A percentile compares a stretch with the other conserved stretches of the same genome.
phyloP scores from a whole-genome alignment of 2,329 filamentous ascomycete genomes.

The Epicoccum nigrum region DNA sequence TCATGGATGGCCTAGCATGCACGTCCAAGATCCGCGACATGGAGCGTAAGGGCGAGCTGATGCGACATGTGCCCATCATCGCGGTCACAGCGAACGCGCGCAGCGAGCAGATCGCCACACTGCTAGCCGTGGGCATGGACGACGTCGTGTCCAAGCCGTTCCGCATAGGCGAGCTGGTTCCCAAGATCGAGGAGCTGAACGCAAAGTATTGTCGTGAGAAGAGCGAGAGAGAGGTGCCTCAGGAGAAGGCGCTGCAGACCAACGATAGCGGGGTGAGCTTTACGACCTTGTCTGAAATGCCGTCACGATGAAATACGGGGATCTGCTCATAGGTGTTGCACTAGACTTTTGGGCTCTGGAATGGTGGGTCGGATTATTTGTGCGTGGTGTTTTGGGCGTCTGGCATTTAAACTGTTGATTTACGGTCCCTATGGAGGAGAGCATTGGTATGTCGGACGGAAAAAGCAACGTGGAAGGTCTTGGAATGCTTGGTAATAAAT shows the following conservation, averaged over 20 bases:
- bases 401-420: too few species aligned
- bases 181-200: slow-evolving; percentile 58
- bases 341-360: too few species aligned
- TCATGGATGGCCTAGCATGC: slow-evolving; percentile 50
- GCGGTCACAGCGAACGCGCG: slow-evolving; percentile 51
- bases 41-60: slow-evolving; percentile 43
- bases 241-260: slow-evolving; percentile 5
- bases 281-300: background rate
- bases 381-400: too few species aligned
- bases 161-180: slow-evolving; percentile 56
- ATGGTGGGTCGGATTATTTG: too few species aligned
- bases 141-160: slow-evolving; percentile 60
- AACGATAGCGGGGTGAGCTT: slow-evolving; percentile 12
- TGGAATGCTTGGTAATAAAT: too few species aligned
- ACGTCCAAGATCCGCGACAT: slow-evolving; percentile 47
- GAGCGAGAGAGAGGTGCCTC: slow-evolving; percentile 3
- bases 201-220: slow-evolving; percentile 21
- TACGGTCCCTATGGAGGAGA: too few species aligned
- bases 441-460: too few species aligned
- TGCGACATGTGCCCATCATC: slow-evolving; percentile 49
- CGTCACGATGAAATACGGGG: background rate
- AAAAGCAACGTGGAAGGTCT: too few species aligned
- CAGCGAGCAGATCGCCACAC: slow-evolving; percentile 48
- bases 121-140: slow-evolving; percentile 51
- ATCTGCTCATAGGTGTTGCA: too few species aligned